These are phyloP conservation scores for Fusarium sp. DNA, from an alignment of 2,329 filamentous ascomycete genomes.

Conservation along the genomic window DNA sequence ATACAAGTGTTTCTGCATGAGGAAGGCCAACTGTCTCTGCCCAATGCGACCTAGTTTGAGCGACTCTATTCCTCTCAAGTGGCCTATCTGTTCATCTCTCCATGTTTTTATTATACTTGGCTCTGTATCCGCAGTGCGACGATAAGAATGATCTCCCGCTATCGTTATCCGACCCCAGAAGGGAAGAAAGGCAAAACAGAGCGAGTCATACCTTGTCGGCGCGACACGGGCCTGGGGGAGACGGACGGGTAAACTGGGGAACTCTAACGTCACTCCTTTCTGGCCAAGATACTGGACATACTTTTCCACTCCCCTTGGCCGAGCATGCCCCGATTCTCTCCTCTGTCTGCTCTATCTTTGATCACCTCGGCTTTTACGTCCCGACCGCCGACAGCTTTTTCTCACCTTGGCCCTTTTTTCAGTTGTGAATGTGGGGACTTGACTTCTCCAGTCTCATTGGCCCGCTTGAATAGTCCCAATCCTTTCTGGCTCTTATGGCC, in stretches of 20 bases:
- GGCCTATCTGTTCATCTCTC: conserved; percentile 2
- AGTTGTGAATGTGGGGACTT: conserved; percentile 14
- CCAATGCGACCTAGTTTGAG: background rate
- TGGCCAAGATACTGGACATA: background rate
- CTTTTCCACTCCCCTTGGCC: conserved; percentile 10
- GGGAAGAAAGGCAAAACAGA: conserved; percentile 23
- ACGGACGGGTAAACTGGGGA: conserved; percentile 33
- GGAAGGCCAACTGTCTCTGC: conserved; percentile 13
- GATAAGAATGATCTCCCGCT: conserved; percentile 32
- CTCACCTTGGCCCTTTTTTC: conserved; percentile 25
- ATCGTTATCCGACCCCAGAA: conserved; percentile 30
- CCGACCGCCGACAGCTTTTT: conserved; percentile 35
- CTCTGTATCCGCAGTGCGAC: conserved; percentile 7
- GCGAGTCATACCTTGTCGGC: conserved; percentile 34
- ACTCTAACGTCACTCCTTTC: conserved; percentile 20
- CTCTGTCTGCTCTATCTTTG: conserved; percentile 1
- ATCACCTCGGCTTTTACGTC: conserved; percentile 35
- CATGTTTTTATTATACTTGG: background rate
- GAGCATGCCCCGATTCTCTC: conserved; percentile 27
- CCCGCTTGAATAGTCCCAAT: conserved; percentile 31
- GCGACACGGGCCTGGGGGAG: conserved; percentile 24
- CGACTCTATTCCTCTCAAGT: background rate
- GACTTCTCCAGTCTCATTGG: conserved; percentile 15
- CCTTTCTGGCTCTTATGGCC: conserved; percentile 19
- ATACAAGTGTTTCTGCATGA: background rate